Base-by-base conservation (phyloP, 179 eudicot species). In the Beta lomatogona region DNA sequence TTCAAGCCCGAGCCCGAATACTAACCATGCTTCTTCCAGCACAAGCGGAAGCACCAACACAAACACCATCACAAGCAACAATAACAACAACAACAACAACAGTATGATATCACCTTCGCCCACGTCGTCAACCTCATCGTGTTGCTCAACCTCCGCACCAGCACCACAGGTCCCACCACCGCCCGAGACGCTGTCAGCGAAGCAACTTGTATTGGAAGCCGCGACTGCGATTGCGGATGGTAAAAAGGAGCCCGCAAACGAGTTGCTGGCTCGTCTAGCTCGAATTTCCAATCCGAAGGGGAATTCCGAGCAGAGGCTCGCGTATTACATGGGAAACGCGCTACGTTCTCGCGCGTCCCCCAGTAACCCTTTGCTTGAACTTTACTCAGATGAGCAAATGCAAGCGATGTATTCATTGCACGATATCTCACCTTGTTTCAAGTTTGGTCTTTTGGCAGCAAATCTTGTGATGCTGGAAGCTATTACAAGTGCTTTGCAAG, bases 391-490 rank as follows among this genome's bases (percentile, higher is more conserved):
- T 21, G 97, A 92, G 0, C 99, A 96, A 77, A 67, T 80, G 45
- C 15, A 64, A 3, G 83, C 94, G 0, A 76, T 90, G 8, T 89
- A 89, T 25, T 58, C 78, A 75, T 79, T 94, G 1, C 90, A 88
- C 67, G 97, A 96, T 4, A 84, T 74, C 3, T 93, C 97, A 0
- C 97, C 94, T 2, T 94, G 94, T 61, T 94, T 91, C 74, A 93
- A 92, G 83, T 92, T 92, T 9, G 94, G 92, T 0, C 85, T 93
- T 50, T 81, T 91, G 79, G 96, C 97, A 0, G 97, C 98, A 0
- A 94, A 96, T 71, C 79, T 90, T 1, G 94, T 91, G 3, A 90
- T 94, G 75, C 77, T 94, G 36, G 94, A 96, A 28, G 91, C 97
- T 0, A 88, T 89, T 0, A 68, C 93, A 0, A 74, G 66, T 11